Percentiles rank a stretch among this genome's conserved stretches.
These are phyloP conservation scores for Emmonsiellopsis sp. DNA, from an alignment of 2,329 filamentous ascomycete genomes.

Conservation along the genomic window DNA sequence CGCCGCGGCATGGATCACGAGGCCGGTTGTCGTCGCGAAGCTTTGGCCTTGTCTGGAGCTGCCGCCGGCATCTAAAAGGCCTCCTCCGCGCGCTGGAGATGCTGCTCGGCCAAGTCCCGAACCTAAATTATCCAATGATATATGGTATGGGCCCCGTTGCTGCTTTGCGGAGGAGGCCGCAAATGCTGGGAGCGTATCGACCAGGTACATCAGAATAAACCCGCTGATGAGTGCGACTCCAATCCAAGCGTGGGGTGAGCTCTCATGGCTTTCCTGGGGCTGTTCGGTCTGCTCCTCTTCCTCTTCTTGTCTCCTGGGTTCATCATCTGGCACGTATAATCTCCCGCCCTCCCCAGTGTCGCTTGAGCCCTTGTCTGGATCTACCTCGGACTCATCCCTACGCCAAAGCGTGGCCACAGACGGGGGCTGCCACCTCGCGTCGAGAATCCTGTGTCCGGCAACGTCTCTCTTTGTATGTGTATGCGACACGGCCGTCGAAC, in stretches of 20 bases:
- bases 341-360: neutral
- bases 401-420: neutral
- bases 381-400: neutral
- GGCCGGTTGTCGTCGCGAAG: conserved; percentile 78
- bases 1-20: conserved; percentile 92
- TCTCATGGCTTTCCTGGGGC: conserved; percentile 33
- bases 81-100: conserved; percentile 25
- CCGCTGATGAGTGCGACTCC: conserved; percentile 78
- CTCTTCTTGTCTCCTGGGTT: conserved; percentile 11
- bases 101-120: conserved; percentile 40
- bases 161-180: conserved; percentile 55
- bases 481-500: conserved; percentile 32
- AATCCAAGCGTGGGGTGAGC: conserved; percentile 61
- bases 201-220: conserved; percentile 93
- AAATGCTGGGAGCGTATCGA: conserved; percentile 75
- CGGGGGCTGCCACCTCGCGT: conserved; percentile 7
- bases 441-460: conserved; percentile 18
- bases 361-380: neutral
- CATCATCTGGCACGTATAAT: neutral
- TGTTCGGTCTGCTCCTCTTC: conserved; percentile 31
- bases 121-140: conserved; percentile 75
- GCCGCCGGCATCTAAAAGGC: conserved; percentile 22
- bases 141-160: conserved; percentile 64
- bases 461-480: conserved; percentile 15
- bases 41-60: conserved; percentile 23